A percentile compares a stretch with the other conserved stretches of the same genome.
Evolutionary conservation across 148 eudicot genomes (phyloP).

Genomic region (Chenopodium suecicum): DNA sequence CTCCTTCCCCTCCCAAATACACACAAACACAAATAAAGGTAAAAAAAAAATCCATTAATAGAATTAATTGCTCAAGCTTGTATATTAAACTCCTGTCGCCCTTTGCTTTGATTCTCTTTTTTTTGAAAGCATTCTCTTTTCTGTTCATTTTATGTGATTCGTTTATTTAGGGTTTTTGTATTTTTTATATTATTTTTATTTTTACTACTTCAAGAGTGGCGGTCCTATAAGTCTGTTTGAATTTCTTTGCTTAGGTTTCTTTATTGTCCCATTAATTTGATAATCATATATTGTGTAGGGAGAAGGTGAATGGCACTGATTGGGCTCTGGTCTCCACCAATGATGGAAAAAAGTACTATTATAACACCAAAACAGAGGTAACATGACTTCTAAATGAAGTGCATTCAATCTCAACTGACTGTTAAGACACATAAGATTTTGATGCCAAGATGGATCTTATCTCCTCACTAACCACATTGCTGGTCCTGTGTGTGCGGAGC

Average conservation of each 20-base stretch:
- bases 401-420: neutral
- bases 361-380: conserved; percentile 85
- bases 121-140: neutral
- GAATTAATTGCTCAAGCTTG: neutral
- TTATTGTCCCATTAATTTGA: neutral
- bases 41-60: neutral
- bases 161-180: neutral
- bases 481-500: neutral
- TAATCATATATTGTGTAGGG: conserved; percentile 44
- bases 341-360: conserved; percentile 91
- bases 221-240: neutral
- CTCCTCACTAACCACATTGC: neutral
- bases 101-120: neutral
- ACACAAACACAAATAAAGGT: neutral
- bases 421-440: neutral
- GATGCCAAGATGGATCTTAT: neutral
- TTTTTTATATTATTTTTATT: neutral
- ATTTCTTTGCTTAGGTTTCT: neutral
- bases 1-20: neutral
- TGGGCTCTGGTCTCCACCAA: conserved; percentile 84
- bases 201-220: neutral
- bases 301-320: conserved; percentile 81
- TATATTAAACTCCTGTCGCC: neutral
- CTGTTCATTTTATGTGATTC: neutral
- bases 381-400: neutral